Evolutionary conservation across 441 rosid species (phyloP), one percentile per base, ranked within the genome.

Genomic region (Breynia disticha): DNA sequence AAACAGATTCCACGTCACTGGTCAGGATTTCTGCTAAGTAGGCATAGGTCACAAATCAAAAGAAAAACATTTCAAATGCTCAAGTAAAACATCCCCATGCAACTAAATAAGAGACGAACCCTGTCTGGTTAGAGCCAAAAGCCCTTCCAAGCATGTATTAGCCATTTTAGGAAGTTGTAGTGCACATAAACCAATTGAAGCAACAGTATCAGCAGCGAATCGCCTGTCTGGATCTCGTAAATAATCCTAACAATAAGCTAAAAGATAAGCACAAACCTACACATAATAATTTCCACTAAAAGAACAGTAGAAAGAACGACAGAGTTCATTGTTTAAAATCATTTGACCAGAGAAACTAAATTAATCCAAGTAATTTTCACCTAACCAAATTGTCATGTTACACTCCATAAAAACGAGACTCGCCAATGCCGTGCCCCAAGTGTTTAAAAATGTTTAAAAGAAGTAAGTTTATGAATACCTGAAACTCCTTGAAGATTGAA

Each of bases 161-260:
- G 95, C 84, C 81, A 81, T 63, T 68, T 67, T 70, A 42, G 87
- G 88, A 72, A 86, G 80, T 61, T 72, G 64, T 69, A 64, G 79
- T 16, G 87, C 91, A 61, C 94, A 88, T 59, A 81, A 69, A 72
- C 98, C 98, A 65, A 88, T 78, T 14, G 87, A 94, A 70, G 89
- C 82, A 67, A 88, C 74, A 62, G 97, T 70, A 57, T 81, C 91
- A 5, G 95, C 95, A 58, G 98, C 91, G 75, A 91, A 82, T 64
- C 73, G 79, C 78, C 91, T 73, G 76, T 88, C 95, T 54, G 95
- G 91, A 72, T 86, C 94, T 72, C 82, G 78, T 41, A 86, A 68
- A 73, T 91, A 88, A 77, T 91, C 97, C 98, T 91, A 75, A 50
- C 56, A 70, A 67, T 56, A 60, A 50, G 57, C 66, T 61, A 68